Evolutionary conservation across 805 yeast species (phyloP), one percentile per base, ranked within the genome.

Genomic region (Lipomyces spencermartinsiae): DNA sequence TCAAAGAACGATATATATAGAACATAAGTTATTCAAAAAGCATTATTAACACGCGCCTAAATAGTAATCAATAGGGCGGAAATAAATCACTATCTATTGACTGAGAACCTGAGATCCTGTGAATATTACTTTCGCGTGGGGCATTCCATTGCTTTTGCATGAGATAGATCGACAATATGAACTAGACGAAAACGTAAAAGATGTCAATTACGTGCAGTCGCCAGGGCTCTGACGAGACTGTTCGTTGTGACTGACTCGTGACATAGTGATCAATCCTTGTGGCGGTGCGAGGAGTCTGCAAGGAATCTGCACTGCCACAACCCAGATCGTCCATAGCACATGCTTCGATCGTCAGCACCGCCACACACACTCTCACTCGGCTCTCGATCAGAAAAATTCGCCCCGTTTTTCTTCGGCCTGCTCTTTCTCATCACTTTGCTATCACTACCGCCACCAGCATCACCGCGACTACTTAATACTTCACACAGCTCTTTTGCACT

Each of bases 401-500:
- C 49, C 49, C n/a, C 49, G 25, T 16, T 43, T 43, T 43, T 43
- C 49, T 43, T 43, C 49, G n/a, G 19, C 49, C 16, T 4, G 8
- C 7, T 14, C 49, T 6, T 16, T 43, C 49, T 43, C 49, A 8
- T 39, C 14, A 12, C 43, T 37, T 12, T 37, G 14, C 16, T 43
- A 43, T 16, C 49, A 16, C 22, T 8, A 43, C 7, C 49, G n/a
- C 22, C n/a, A 43, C n/a, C 49, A 43, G 9, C 49, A 43, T 0
- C 49, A 43, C 19, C 49, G n/a, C 16, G 19, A 16, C 22, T 43
- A 43, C 49, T 43, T 43, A 43, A 43, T 43, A 53, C 56, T 53
- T 31, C 56, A 53, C 34, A 53, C 56, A 53, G 56, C 56, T 53
- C 56, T 12, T n/a, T n/a, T 16, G n/a, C 34, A n/a, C 56, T 53